Evolutionary conservation across 192 early-diverging fungal genomes (phyloP), one percentile per base, ranked within the genome.

Genomic region (Obelidium mucronatum): DNA sequence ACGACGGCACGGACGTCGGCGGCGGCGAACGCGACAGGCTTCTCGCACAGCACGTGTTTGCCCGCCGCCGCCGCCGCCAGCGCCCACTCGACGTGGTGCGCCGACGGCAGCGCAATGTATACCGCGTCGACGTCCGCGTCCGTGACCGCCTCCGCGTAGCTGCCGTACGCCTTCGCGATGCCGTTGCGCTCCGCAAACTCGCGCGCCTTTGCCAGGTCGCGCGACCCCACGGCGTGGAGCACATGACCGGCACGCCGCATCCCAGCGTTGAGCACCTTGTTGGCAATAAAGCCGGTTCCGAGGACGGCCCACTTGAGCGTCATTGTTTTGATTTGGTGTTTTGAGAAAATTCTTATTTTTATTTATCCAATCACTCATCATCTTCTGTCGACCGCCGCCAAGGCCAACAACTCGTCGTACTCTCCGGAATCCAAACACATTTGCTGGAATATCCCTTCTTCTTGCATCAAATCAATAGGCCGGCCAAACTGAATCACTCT

Each of bases 401-500:
- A 22, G n/a, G 11, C 61, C 69, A 68, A 24, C 56, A 78, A 66
- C 24, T 51, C 70, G 1, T 48, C 68, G 17, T 60, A 62, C 51
- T 78, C 74, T 19, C 66, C 77, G 19, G 88, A 76, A 28, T 84
- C 83, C 24, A 79, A 64, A 26, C 66, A 72, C 78, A 79, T 74
- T 0, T 66, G 36, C 26, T 39, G 44, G 62, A 78, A 78, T 19
- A 73, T 65, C 33, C 92, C 84, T 40, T 84, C 64, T 13, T 39
- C 66, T 37, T 79, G 78, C 56, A 94, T 78, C 79, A 94, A 78
- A 2, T 74, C 82, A 36, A 63, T 70, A 17, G 93, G 93, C 24
- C 81, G 83, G 42, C 90, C 93, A 72, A 86, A 93, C 68, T 94
- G 90, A 0, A 79, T 82, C 1, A 95, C 82, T 26, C 78, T 67